phyloP scores from a whole-genome alignment of 345 rosid genomes.

The Eucalyptus pauciflora region DNA sequence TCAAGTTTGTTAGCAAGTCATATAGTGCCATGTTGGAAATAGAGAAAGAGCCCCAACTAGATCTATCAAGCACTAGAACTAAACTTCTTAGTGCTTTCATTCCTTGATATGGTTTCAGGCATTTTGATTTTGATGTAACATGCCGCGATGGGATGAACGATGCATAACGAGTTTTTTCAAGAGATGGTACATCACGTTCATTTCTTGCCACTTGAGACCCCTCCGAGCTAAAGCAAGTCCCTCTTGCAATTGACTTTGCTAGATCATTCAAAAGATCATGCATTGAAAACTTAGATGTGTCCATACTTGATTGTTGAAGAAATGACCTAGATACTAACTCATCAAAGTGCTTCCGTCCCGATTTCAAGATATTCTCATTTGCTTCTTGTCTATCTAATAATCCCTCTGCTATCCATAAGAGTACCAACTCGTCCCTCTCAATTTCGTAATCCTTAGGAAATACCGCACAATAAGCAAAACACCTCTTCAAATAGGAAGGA shows the following conservation, averaged over 20 bases:
- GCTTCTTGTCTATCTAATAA: accelerated
- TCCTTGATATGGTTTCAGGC: background rate
- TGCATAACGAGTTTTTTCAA: background rate
- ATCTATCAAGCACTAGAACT: accelerated
- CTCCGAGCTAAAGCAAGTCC: background rate
- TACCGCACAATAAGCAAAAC: background rate
- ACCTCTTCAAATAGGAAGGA: background rate
- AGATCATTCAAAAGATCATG: background rate
- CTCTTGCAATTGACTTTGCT: accelerated
- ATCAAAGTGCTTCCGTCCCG: background rate
- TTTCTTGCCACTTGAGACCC: background rate
- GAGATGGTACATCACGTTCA: background rate
- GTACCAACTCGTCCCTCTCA: background rate
- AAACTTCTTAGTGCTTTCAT: background rate
- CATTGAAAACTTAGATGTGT: no score
- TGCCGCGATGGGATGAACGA: accelerated
- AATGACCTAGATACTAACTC: background rate
- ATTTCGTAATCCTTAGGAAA: background rate
- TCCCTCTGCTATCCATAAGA: background rate
- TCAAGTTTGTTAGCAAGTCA: background rate
- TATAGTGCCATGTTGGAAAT: accelerated
- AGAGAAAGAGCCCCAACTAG: accelerated
- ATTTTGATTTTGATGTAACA: background rate
- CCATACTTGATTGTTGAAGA: no score
- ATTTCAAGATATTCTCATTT: background rate